Conservation (phyloP, 176 grass and related monocot genomes). For the Phoenix dactylifera region DNA sequence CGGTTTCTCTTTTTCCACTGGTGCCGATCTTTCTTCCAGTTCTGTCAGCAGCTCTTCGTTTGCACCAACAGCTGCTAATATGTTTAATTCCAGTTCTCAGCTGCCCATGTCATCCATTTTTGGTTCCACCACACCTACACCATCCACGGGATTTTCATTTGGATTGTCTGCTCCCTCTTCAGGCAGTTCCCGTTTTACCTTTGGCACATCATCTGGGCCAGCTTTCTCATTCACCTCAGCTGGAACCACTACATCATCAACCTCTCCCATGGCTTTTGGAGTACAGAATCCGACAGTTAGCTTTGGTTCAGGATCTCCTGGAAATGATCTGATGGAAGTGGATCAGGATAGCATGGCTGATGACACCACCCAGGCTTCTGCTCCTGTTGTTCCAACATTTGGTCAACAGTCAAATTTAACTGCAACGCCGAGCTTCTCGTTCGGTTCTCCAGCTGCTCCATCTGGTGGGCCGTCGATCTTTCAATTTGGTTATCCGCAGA, state of each 20-base stretch:
- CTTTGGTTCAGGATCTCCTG: constrained; percentile 12
- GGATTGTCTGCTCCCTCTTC: constrained; percentile 1
- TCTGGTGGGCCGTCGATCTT: not conserved
- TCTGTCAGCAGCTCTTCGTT: not conserved
- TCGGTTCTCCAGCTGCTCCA: constrained; percentile 7
- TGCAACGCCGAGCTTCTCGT: constrained; percentile 3
- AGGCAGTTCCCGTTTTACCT: constrained; percentile 8
- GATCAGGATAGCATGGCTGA: constrained; percentile 23
- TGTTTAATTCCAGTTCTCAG: constrained; percentile 5
- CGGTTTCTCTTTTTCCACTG: not conserved
- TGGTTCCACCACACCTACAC: not conserved
- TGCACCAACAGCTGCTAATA: not conserved
- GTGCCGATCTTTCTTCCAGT: not conserved
- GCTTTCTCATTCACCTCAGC: constrained; percentile 4
- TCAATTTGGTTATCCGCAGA: constrained; percentile 13
- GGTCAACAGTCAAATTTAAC: constrained; percentile 3
- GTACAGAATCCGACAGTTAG: not conserved
- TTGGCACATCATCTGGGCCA: constrained; percentile 1
- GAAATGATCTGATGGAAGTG: constrained; percentile 21
- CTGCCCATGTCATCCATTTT: not conserved
- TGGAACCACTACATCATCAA: not conserved
- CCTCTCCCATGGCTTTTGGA: not conserved
- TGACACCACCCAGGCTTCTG: constrained; percentile 4
- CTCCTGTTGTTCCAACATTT: not conserved
- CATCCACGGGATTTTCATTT: constrained; percentile 3